phyloP scores from a whole-genome alignment of 148 eudicot species.

The Cornus florida region DNA sequence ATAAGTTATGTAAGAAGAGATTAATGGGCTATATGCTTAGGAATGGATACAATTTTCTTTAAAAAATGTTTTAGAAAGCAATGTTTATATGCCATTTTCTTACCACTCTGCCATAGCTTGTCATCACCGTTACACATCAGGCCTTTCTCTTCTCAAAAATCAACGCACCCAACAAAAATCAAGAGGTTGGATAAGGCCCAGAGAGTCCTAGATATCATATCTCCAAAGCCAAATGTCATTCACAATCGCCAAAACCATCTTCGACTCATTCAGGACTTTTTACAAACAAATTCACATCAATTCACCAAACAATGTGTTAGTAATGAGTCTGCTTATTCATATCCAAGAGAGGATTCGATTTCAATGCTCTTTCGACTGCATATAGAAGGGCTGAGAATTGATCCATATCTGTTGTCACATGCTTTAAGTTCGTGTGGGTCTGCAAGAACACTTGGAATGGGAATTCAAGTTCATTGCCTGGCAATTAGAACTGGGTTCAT shows the following conservation, averaged over 20 bases:
- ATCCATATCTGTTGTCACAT: constrained; percentile 20
- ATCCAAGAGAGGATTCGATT: not conserved
- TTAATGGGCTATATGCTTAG: not conserved
- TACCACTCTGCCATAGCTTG: not conserved
- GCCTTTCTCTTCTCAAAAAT: not conserved
- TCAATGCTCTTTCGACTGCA: constrained; percentile 6
- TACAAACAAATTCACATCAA: not conserved
- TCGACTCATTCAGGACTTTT: not conserved
- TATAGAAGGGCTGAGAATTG: constrained; percentile 29
- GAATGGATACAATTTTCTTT: not conserved
- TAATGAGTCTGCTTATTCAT: not conserved
- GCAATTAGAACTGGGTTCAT: constrained; percentile 30
- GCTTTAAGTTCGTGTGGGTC: constrained; percentile 34
- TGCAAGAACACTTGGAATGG: constrained; percentile 16
- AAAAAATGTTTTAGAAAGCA: not conserved
- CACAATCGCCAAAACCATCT: not conserved
- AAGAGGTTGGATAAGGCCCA: not conserved
- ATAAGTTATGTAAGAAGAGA: not conserved
- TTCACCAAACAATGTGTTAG: not conserved
- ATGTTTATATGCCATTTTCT: not conserved
- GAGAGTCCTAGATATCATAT: not conserved
- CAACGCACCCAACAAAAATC: not conserved
- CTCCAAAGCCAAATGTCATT: not conserved
- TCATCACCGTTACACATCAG: not conserved
- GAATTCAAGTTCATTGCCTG: constrained; percentile 42